phyloP scores from a whole-genome alignment of 1,139 yeast species.

The Wickerhamomyces sp. region DNA sequence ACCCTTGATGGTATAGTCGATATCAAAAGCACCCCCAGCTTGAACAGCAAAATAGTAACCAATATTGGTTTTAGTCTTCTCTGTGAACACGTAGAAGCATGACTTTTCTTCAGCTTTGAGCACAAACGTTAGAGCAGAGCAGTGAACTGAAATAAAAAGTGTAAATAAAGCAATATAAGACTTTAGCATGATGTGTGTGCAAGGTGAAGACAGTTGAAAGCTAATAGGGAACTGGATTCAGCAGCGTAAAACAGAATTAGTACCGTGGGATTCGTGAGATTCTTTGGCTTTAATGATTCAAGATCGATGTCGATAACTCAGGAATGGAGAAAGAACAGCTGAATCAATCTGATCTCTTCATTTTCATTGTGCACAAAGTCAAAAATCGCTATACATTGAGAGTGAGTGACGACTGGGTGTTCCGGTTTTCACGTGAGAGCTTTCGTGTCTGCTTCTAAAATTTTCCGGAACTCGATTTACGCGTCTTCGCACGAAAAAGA shows the following conservation, averaged over 20 bases:
- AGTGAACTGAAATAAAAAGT: constrained; percentile 3
- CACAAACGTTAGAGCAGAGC: constrained; percentile 65
- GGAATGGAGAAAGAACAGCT: no score
- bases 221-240: no score
- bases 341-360: no score
- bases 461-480: neutral
- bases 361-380: no score
- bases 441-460: neutral
- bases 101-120: constrained; percentile 74
- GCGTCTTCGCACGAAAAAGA: neutral
- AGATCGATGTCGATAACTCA: no score
- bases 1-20: constrained; percentile 68
- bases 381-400: no score
- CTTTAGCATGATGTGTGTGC: constrained; percentile 2
- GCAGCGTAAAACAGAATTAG: no score
- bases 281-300: no score
- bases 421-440: neutral
- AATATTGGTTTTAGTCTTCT: constrained; percentile 55
- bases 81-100: constrained; percentile 76
- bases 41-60: constrained; percentile 91
- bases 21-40: constrained; percentile 73
- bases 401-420: no score
- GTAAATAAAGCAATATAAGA: neutral
- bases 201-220: neutral
- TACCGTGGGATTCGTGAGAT: no score